Evolutionary conservation across 2,329 filamentous ascomycete species (phyloP).

Genomic region (Microascus cirrosus): DNA sequence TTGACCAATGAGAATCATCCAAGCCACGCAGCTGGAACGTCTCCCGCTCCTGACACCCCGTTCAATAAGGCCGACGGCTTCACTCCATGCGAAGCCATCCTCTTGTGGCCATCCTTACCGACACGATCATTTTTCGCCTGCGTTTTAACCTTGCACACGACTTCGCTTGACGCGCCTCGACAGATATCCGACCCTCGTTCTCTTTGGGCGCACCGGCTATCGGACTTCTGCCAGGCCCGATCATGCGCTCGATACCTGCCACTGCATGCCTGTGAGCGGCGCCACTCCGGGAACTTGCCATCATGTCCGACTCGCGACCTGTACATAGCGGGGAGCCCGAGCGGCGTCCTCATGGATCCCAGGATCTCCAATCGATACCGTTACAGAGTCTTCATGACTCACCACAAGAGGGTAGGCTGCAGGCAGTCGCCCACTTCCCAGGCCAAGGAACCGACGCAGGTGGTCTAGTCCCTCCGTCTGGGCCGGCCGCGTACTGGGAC

Average conservation of each 20-base stretch:
- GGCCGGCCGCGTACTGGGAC: slow-evolving; percentile 42
- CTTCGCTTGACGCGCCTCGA: neutral
- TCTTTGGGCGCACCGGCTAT: neutral
- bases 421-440: slow-evolving; percentile 7
- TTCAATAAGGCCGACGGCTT: neutral
- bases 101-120: neutral
- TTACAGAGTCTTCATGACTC: neutral
- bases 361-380: neutral
- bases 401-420: slow-evolving; percentile 10
- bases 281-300: neutral
- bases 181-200: neutral
- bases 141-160: neutral
- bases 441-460: neutral
- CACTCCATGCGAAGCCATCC: neutral
- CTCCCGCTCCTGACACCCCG: neutral
- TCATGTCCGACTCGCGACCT: slow-evolving; percentile 1
- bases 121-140: neutral
- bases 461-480: slow-evolving; percentile 21
- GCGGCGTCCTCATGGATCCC: neutral
- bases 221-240: neutral
- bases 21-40: neutral
- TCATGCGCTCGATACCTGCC: neutral
- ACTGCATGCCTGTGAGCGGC: neutral
- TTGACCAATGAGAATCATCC: neutral
- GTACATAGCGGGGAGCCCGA: slow-evolving; percentile 1